phyloP scores from a whole-genome alignment of 1,139 yeast species.

The Saccharomyces hybrid region DNA sequence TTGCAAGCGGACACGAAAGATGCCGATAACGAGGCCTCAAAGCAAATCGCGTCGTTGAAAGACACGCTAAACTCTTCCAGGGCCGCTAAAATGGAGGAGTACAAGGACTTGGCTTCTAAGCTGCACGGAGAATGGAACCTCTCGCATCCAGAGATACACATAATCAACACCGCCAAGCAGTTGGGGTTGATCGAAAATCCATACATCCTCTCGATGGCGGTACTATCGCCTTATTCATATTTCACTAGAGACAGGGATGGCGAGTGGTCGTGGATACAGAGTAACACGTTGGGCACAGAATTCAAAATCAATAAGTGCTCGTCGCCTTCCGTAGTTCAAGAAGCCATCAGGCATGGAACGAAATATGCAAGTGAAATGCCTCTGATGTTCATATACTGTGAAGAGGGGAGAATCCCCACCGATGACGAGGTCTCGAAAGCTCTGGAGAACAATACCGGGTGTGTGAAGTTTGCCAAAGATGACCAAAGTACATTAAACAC shows the following conservation, averaged over 20 bases:
- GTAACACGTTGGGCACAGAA: conserved; percentile 13
- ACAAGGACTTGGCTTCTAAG: conserved; percentile 21
- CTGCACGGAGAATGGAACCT: conserved; percentile 26
- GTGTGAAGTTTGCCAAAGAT: conserved; percentile 15
- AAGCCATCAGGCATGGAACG: conserved; percentile 19
- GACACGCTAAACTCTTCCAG: conserved; percentile 14
- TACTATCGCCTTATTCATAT: conserved; percentile 25
- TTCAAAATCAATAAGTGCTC: conserved; percentile 14
- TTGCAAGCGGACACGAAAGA: conserved; percentile 14
- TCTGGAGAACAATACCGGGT: conserved; percentile 19
- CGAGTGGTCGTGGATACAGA: conserved; percentile 19
- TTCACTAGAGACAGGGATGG: conserved; percentile 17
- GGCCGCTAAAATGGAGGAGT: conserved; percentile 18
- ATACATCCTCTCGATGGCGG: conserved; percentile 21
- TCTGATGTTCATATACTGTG: conserved; percentile 25
- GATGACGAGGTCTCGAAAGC: conserved; percentile 10
- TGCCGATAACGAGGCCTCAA: conserved; percentile 6
- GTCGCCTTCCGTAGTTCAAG: conserved; percentile 17
- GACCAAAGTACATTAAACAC: conserved; percentile 17
- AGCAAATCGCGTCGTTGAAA: conserved; percentile 14
- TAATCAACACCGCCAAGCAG: conserved; percentile 22
- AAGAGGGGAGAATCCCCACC: conserved; percentile 5
- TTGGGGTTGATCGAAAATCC: conserved; percentile 26
- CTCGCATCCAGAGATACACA: conserved; percentile 23
- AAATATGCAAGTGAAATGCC: conserved; percentile 25